phyloP scores from a whole-genome alignment of 192 early-diverging fungal species.

The Coemansia sp. region DNA sequence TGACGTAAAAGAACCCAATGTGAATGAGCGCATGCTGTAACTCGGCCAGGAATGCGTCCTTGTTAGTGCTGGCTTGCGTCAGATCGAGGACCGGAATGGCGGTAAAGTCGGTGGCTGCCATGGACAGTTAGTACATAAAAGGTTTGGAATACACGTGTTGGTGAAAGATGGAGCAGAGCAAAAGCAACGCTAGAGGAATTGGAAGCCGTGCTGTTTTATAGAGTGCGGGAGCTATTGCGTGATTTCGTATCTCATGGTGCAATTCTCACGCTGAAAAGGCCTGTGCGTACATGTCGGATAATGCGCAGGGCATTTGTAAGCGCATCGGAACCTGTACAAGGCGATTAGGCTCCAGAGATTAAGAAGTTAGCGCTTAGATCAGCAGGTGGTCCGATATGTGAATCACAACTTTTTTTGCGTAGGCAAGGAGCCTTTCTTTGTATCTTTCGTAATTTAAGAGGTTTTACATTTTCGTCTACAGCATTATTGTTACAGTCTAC shows the following conservation, averaged over 20 bases:
- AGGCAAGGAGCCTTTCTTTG: too few species aligned
- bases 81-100: conserved; percentile 32
- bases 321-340: neutral
- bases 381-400: conserved; percentile 5
- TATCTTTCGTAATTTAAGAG: neutral
- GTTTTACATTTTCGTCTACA: too few species aligned
- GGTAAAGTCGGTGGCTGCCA: conserved; percentile 12
- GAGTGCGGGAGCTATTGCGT: neutral
- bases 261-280: neutral
- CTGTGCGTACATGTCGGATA: neutral
- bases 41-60: conserved; percentile 42
- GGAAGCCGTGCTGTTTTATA: neutral
- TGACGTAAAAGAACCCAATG: conserved; percentile 65
- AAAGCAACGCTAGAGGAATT: neutral
- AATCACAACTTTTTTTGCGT: conserved; percentile 6
- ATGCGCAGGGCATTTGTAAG: neutral
- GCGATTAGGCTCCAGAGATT: neutral
- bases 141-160: too few species aligned
- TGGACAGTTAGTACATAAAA: neutral
- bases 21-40: conserved; percentile 59
- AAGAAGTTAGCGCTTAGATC: neutral
- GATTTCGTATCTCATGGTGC: neutral
- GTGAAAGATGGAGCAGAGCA: neutral
- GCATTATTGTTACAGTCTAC: too few species aligned
- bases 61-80: conserved; percentile 7